A percentile compares a stretch with the other conserved stretches of the same genome.
Evolutionary conservation across 2,329 filamentous ascomycete species (phyloP).

Genomic region (Cadophora luteo-olivacea): DNA sequence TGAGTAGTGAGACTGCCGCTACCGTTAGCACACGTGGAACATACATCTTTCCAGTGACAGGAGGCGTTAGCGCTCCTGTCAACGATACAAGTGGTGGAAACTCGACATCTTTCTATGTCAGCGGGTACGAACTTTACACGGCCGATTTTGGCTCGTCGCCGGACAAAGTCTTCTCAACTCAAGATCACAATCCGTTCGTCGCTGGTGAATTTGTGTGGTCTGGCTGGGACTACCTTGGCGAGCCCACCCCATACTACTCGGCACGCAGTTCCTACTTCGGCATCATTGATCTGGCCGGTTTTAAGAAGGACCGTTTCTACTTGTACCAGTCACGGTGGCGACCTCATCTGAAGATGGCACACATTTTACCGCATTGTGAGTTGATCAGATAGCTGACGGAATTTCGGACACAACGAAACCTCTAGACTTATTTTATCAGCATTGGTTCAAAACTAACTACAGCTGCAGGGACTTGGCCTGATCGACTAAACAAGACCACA

Average conservation of each 20-base stretch:
- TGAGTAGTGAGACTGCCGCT: constrained; percentile 52
- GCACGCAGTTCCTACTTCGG: constrained; percentile 61
- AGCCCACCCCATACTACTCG: constrained; percentile 56
- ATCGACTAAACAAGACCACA: constrained; percentile 53
- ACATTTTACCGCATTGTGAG: constrained; percentile 60
- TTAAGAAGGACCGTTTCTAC: constrained; percentile 62
- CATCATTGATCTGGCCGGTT: constrained; percentile 63
- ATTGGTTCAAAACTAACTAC: too few species aligned
- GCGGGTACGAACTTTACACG: constrained; percentile 59
- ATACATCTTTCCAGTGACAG: constrained; percentile 58
- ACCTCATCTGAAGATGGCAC: constrained; percentile 54
- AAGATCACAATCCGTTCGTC: constrained; percentile 56
- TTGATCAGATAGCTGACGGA: too few species aligned
- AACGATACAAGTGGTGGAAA: constrained; percentile 50
- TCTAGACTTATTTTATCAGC: too few species aligned
- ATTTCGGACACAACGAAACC: too few species aligned
- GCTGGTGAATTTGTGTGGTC: constrained; percentile 62
- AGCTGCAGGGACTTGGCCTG: constrained; percentile 53
- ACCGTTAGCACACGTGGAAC: constrained; percentile 57
- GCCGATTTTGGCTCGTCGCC: constrained; percentile 54
- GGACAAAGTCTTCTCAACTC: constrained; percentile 58
- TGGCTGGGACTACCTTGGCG: constrained; percentile 57
- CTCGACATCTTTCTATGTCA: constrained; percentile 48
- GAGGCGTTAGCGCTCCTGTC: constrained; percentile 45
- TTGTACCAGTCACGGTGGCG: constrained; percentile 62